A percentile compares a stretch with the other conserved stretches of the same genome.
phyloP scores from a whole-genome alignment of 345 rosid species.

The Brassica cretica region DNA sequence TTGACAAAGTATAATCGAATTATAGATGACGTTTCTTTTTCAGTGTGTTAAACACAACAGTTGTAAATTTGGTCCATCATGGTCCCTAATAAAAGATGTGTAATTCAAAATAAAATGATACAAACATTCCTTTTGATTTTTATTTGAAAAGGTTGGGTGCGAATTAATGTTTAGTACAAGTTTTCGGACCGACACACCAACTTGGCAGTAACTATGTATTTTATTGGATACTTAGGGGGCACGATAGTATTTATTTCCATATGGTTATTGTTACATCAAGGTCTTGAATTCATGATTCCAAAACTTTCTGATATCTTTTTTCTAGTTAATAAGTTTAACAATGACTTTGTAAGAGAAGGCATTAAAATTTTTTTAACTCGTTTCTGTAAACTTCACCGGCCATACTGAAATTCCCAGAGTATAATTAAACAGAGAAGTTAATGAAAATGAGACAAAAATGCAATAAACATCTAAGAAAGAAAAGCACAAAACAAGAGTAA shows the following conservation, averaged over 20 bases:
- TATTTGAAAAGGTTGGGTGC: neutral
- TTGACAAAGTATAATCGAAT: neutral
- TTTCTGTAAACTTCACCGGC: neutral
- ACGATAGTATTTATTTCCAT: neutral
- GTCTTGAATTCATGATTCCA: no score
- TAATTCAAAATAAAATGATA: neutral
- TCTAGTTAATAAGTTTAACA: neutral
- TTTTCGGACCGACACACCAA: conserved; percentile 14
- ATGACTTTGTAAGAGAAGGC: neutral
- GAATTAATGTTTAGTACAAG: neutral
- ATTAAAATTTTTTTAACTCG: neutral
- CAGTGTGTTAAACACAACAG: neutral
- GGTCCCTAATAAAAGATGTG: neutral
- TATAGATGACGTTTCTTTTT: neutral
- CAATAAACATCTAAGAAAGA: neutral
- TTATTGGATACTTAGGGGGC: neutral
- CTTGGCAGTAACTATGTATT: neutral
- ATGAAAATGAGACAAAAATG: neutral
- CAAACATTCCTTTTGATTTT: neutral
- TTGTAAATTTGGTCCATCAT: neutral
- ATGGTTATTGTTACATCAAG: no score
- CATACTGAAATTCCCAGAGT: neutral
- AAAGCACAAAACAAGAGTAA: conserved; percentile 6
- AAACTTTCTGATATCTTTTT: neutral
- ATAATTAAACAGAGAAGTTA: neutral